Conservation (phyloP, 495 filamentous ascomycete species). For the Podospora pseudocomata region DNA sequence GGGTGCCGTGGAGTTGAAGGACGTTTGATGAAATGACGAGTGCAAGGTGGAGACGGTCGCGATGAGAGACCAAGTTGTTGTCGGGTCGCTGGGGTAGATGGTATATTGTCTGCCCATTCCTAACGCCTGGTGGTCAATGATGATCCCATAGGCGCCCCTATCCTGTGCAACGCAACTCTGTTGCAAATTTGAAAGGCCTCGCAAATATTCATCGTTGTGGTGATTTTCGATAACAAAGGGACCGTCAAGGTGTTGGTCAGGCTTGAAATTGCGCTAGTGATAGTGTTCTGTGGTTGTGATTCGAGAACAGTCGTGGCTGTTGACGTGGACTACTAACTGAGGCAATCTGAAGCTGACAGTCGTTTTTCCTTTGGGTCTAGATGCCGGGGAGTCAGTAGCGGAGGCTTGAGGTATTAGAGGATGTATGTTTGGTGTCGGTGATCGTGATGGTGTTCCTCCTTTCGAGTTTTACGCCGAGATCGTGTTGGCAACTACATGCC, state of each 20-base stretch:
- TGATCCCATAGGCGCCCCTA: background rate
- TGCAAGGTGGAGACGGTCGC: slow-evolving; percentile 26
- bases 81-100: background rate
- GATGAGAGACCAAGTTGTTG: slow-evolving; percentile 2
- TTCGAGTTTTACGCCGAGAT: slow-evolving; percentile 19
- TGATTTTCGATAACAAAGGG: background rate
- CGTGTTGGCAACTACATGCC: slow-evolving; percentile 31
- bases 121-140: background rate
- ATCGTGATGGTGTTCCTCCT: background rate
- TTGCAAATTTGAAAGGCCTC: background rate
- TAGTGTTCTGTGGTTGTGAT: background rate
- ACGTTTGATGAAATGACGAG: slow-evolving; percentile 27
- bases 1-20: slow-evolving; percentile 30
- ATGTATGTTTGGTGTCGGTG: background rate
- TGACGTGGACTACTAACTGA: background rate
- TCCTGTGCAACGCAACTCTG: background rate
- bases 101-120: background rate
- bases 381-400: background rate
- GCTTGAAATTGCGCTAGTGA: background rate
- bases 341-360: background rate
- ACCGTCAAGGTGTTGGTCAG: background rate
- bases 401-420: background rate
- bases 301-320: background rate
- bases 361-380: background rate
- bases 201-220: background rate